phyloP scores from a whole-genome alignment of 805 yeast species.

The Grigorovia yakushimaensis region DNA sequence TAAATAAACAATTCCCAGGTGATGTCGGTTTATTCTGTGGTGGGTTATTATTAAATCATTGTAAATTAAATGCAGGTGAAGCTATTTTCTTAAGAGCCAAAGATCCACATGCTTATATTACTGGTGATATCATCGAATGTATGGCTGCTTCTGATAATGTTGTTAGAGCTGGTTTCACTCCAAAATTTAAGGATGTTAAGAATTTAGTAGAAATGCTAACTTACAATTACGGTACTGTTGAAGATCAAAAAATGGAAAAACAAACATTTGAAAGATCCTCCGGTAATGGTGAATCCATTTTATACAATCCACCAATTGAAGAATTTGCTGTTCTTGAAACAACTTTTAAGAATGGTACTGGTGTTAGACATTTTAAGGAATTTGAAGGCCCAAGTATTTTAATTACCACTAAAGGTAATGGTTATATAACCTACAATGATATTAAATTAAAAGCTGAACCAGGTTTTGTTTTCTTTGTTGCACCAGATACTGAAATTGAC shows the following conservation, averaged over 20 bases:
- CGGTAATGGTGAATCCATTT: slow-evolving; percentile 56
- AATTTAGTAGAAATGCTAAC: slow-evolving; percentile 87
- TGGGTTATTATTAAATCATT: slow-evolving; percentile 83
- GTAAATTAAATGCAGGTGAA: slow-evolving; percentile 73
- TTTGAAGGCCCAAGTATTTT: slow-evolving; percentile 83
- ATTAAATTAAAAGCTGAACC: slow-evolving; percentile 42
- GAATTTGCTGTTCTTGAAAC: slow-evolving; percentile 93
- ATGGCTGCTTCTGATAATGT: slow-evolving; percentile 99
- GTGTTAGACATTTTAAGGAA: slow-evolving; percentile 45
- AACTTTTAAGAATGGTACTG: slow-evolving; percentile 39
- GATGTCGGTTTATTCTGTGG: slow-evolving; percentile 97
- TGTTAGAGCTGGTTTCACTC: slow-evolving; percentile 98
- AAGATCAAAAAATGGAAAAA: slow-evolving; percentile 83
- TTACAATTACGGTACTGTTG: slow-evolving; percentile 79
- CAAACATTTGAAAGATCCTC: slow-evolving; percentile 38
- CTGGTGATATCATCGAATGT: slow-evolving; percentile 97
- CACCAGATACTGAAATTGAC: slow-evolving; percentile 62
- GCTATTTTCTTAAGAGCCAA: slow-evolving; percentile 95
- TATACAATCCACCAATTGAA: slow-evolving; percentile 93
- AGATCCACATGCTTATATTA: slow-evolving; percentile 96
- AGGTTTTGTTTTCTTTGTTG: slow-evolving; percentile 79
- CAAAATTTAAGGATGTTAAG: slow-evolving; percentile 92
- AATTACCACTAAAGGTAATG: slow-evolving; percentile 75
- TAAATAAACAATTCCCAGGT: slow-evolving; percentile 81
- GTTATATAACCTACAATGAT: slow-evolving; percentile 39